These are phyloP conservation scores for Meyerozyma sp. DNA, from an alignment of 1,139 yeast genomes.

Conservation along the genomic window DNA sequence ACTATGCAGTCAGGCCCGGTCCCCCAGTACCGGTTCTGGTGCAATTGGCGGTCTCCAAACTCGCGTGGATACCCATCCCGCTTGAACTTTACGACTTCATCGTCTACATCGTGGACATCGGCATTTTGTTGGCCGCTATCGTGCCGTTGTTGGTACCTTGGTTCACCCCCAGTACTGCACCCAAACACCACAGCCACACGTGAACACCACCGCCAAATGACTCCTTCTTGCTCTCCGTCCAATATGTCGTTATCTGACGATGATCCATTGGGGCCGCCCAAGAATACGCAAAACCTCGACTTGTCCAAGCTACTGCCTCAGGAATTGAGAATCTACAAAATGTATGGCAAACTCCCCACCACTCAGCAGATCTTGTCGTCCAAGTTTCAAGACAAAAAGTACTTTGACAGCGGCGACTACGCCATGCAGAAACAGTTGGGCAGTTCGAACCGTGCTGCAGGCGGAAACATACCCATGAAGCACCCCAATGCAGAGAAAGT, in stretches of 20 bases:
- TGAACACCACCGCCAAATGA: neutral
- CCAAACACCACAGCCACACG: constrained; percentile 1
- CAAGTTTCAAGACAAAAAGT: constrained; percentile 83
- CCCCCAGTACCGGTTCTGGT: neutral
- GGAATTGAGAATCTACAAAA: constrained; percentile 62
- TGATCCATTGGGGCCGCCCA: constrained; percentile 46
- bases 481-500: constrained; percentile 49
- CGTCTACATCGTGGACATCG: constrained; percentile 24
- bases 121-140: constrained; percentile 12
- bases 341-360: constrained; percentile 88
- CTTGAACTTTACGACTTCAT: constrained; percentile 32
- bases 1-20: neutral
- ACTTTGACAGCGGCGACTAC: constrained; percentile 96
- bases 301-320: constrained; percentile 59
- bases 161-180: neutral
- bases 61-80: constrained; percentile 38
- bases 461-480: constrained; percentile 34
- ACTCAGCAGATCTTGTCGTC: constrained; percentile 76
- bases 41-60: constrained; percentile 12
- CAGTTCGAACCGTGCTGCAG: constrained; percentile 20
- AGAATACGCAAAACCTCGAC: constrained; percentile 45
- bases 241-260: constrained; percentile 22
- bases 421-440: constrained; percentile 70
- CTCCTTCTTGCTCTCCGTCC: neutral
- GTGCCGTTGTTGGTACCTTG: constrained; percentile 8